Percentiles rank a stretch among this genome's conserved stretches.
These are phyloP conservation scores for Tothia fuscella DNA, from an alignment of 2,329 filamentous ascomycete genomes.

Conservation along the genomic window DNA sequence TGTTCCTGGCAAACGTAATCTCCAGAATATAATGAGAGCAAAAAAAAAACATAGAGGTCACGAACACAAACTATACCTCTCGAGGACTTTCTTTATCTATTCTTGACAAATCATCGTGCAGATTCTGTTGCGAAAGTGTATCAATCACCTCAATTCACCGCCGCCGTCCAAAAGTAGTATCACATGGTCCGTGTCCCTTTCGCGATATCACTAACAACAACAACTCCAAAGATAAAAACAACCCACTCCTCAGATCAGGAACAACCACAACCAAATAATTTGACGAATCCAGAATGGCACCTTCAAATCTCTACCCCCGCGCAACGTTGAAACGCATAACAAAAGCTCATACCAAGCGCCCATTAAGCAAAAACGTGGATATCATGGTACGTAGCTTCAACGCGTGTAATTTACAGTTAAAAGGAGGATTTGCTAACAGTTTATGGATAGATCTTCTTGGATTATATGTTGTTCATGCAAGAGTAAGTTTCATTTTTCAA, in stretches of 20 bases:
- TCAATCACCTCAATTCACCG: too few relatives aligned
- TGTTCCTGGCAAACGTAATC: too few relatives aligned
- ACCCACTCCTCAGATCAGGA: not conserved
- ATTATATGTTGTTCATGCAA: constrained; percentile 72
- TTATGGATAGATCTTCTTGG: constrained; percentile 61
- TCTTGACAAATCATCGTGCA: too few relatives aligned
- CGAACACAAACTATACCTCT: too few relatives aligned
- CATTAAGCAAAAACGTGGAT: constrained; percentile 74
- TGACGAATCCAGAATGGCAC: constrained; percentile 37
- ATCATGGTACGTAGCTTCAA: constrained; percentile 48
- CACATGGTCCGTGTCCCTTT: too few relatives aligned
- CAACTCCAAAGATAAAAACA: not conserved
- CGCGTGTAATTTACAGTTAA: not conserved
- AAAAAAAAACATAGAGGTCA: too few relatives aligned
- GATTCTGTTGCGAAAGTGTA: too few relatives aligned
- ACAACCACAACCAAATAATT: not conserved
- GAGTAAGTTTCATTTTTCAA: constrained; percentile 25
- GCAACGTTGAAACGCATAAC: constrained; percentile 79
- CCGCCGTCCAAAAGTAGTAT: too few relatives aligned
- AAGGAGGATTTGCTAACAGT: constrained; percentile 1
- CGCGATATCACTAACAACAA: not conserved
- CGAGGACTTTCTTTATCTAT: too few relatives aligned
- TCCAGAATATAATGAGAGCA: too few relatives aligned
- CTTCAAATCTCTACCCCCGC: constrained; percentile 68
- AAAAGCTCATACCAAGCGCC: constrained; percentile 74